Evolutionary conservation across 2,329 filamentous ascomycete species (phyloP), one percentile per base, ranked within the genome.

Genomic region (Colletotrichum sublineola): DNA sequence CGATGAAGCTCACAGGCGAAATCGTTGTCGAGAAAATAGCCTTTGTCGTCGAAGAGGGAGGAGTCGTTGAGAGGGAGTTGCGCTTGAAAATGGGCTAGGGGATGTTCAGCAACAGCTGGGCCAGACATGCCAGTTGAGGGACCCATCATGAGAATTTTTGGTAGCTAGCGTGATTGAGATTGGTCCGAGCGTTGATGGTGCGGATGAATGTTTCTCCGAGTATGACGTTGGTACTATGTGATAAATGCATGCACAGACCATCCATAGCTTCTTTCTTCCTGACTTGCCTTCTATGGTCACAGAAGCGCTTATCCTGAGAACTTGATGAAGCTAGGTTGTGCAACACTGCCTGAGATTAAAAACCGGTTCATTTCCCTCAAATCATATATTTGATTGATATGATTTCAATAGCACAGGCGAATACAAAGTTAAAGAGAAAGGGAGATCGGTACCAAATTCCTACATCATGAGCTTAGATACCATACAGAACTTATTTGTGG

Each of bases 61-160:
- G 55, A 11, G 60, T 69, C 44, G 65, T 72, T 63, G 53, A 44
- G 60, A 69, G 57, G 57, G 63, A 46, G 60, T 63, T 60, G 66
- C 61, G 60, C 66, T 64, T 9, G 64, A 8, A 36, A 50, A 56
- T 50, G 24, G 58, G 40, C 52, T 56, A 63, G 68, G 64, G 58
- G 57, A 60, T 31, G 46, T 69, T 60, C 60, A 69, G 53, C 66
- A 64, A 36, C 36, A 72, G 66, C 69, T 70, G 14, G 68, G 66
- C 66, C 20, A 58, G 60, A 63, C 52, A 38, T 56, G 68, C 52
- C 46, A 55, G 38, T 29, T 38, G 57, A 44, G 36, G 53, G 66
- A 69, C 66, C 69, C 69, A 69, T 72, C 66, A 72, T 72, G 69
- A 72, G 69, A 72, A 72, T 64, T 72, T 72, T 72, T 72, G 69